Conservation (phyloP, 1,139 yeast genomes). For the Yamadazyma sp. region DNA sequence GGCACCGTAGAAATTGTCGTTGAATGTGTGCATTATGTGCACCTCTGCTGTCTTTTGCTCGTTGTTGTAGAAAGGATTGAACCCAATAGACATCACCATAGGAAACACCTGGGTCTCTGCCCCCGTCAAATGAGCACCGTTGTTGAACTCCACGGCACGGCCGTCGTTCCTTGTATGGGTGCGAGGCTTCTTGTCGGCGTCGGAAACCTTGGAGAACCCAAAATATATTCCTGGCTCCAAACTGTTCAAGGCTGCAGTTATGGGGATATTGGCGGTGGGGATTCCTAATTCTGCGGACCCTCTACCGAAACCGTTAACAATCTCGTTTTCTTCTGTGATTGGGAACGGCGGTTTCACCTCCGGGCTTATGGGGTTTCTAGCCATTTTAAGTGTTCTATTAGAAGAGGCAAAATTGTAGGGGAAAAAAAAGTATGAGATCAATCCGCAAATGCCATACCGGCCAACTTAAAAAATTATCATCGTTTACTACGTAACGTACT, state of each 20-base stretch:
- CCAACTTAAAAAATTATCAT: neutral
- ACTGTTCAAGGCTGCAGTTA: constrained; percentile 45
- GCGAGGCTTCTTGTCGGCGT: constrained; percentile 18
- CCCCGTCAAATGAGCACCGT: constrained; percentile 51
- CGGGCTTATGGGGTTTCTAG: constrained; percentile 25
- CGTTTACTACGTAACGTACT: constrained; percentile 12
- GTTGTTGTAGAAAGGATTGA: constrained; percentile 91
- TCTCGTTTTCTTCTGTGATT: constrained; percentile 50
- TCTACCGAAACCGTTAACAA: constrained; percentile 90
- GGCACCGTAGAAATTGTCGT: constrained; percentile 79
- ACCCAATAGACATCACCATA: constrained; percentile 94
- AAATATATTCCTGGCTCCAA: constrained; percentile 86
- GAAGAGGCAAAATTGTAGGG: neutral
- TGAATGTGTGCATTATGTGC: constrained; percentile 78
- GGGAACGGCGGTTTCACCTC: constrained; percentile 61
- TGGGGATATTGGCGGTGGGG: constrained; percentile 91
- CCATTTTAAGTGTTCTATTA: neutral
- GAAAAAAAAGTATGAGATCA: too few relatives aligned
- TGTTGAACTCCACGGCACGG: constrained; percentile 51
- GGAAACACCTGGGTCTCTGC: constrained; percentile 57
- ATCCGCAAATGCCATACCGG: neutral
- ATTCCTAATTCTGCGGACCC: constrained; percentile 93
- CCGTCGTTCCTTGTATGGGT: constrained; percentile 41
- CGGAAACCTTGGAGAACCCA: constrained; percentile 65
- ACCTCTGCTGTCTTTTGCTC: constrained; percentile 79